Evolutionary conservation across 177 flowering plant genomes (phyloP).

Genomic region (Vitis hybrid): DNA sequence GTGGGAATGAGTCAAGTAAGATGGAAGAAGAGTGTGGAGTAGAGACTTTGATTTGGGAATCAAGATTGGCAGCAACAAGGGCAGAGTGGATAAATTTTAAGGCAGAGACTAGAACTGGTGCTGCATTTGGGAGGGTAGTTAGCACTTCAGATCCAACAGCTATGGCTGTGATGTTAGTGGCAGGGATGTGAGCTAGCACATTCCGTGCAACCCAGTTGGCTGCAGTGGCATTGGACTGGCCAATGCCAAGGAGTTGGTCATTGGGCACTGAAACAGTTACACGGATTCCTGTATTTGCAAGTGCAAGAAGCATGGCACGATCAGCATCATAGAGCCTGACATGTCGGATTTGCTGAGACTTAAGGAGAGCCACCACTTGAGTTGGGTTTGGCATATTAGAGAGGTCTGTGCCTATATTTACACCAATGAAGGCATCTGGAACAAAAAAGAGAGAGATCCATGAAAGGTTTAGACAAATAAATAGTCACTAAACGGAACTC

Average conservation of each 20-base stretch:
- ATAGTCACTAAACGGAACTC: neutral
- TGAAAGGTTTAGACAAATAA: neutral
- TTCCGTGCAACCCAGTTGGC: conserved; percentile 81
- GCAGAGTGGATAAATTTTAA: conserved; percentile 73
- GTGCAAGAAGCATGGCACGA: conserved; percentile 71
- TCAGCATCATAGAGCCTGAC: conserved; percentile 78
- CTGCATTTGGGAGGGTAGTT: conserved; percentile 74
- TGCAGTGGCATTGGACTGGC: conserved; percentile 80
- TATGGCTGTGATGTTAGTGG: conserved; percentile 77
- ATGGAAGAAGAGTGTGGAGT: conserved; percentile 77
- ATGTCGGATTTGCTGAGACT: conserved; percentile 70
- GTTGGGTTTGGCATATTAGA: conserved; percentile 81
- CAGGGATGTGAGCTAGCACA: conserved; percentile 66
- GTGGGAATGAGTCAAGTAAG: conserved; percentile 84
- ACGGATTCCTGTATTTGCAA: conserved; percentile 68
- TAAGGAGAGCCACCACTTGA: conserved; percentile 79
- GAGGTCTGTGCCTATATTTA: conserved; percentile 72
- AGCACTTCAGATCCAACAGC: conserved; percentile 84
- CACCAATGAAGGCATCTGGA: conserved; percentile 79
- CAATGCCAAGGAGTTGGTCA: conserved; percentile 74
- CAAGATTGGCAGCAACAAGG: conserved; percentile 74
- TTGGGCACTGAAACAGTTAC: conserved; percentile 78
- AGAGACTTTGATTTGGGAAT: conserved; percentile 66
- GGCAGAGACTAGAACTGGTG: conserved; percentile 72
- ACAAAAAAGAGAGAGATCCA: neutral